Evolutionary conservation across 83 land plant genomes (phyloP).

Genomic region (Larix sibirica): DNA sequence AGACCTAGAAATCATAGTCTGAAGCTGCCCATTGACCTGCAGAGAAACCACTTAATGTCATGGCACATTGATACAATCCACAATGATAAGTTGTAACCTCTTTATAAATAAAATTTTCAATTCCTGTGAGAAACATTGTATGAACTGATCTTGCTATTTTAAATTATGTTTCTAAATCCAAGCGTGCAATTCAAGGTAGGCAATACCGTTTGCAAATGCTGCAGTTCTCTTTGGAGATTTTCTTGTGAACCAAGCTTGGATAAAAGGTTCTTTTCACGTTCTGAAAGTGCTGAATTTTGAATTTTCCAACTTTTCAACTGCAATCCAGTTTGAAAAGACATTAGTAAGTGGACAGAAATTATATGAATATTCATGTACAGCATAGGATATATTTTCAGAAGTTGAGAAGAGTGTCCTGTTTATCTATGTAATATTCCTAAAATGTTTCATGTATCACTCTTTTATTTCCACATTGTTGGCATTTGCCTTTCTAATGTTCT

Average conservation of each 20-base stretch:
- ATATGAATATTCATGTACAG: too few species aligned
- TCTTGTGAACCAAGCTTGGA: constrained; percentile 17
- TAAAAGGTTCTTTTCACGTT: constrained; percentile 17
- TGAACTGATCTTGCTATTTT: background rate
- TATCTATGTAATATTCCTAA: too few species aligned
- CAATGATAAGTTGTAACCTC: constrained; percentile 2
- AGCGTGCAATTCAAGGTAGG: background rate
- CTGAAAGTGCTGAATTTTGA: constrained; percentile 1
- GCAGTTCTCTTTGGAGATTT: constrained; percentile 14
- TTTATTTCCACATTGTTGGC: too few species aligned
- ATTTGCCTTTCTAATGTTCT: too few species aligned
- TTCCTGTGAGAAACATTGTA: background rate
- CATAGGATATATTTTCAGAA: too few species aligned
- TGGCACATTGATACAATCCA: background rate
- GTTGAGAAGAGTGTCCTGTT: too few species aligned
- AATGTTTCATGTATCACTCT: too few species aligned
- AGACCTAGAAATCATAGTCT: constrained; percentile 35
- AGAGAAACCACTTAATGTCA: constrained; percentile 2
- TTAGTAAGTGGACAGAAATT: background rate
- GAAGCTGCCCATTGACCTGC: constrained; percentile 60
- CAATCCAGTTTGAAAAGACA: background rate
- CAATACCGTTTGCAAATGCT: constrained; percentile 19
- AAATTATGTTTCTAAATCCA: background rate
- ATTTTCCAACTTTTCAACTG: constrained; percentile 9
- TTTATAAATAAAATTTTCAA: background rate